Evolutionary conservation across 345 rosid species (phyloP).

Genomic region (Syzygium grande): DNA sequence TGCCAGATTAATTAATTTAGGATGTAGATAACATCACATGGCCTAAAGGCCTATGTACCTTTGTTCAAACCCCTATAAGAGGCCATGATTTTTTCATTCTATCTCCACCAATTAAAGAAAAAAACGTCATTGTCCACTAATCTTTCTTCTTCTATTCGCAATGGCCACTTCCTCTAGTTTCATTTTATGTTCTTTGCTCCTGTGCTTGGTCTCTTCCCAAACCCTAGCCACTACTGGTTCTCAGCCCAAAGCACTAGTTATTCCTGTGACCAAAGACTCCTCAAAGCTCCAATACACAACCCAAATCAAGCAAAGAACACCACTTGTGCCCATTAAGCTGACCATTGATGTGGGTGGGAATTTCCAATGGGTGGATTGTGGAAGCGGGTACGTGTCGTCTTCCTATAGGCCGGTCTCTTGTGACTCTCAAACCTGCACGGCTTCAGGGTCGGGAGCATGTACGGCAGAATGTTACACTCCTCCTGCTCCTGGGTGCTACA

Average conservation of each 20-base stretch:
- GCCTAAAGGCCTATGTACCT: background rate
- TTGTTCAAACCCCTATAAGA: background rate
- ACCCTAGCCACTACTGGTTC: background rate
- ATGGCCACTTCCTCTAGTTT: background rate
- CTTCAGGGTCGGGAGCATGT: background rate
- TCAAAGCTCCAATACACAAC: background rate
- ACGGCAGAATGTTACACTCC: background rate
- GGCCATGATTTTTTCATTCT: background rate
- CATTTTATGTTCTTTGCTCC: background rate
- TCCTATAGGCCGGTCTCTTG: background rate
- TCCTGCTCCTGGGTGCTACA: background rate
- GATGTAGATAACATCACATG: background rate
- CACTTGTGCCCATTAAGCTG: background rate
- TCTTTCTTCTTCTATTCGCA: background rate
- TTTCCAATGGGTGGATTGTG: background rate
- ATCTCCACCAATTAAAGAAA: background rate
- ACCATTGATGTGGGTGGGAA: background rate
- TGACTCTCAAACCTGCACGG: background rate
- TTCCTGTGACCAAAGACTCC: background rate
- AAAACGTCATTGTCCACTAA: background rate
- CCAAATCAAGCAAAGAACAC: background rate
- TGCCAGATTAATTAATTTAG: background rate
- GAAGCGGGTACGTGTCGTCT: background rate
- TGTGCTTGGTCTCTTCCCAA: background rate
- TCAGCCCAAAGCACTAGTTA: background rate